Evolutionary conservation across 2,329 filamentous ascomycete genomes (phyloP), one percentile per base, ranked within the genome.

Genomic region (Myriangium duriaei): DNA sequence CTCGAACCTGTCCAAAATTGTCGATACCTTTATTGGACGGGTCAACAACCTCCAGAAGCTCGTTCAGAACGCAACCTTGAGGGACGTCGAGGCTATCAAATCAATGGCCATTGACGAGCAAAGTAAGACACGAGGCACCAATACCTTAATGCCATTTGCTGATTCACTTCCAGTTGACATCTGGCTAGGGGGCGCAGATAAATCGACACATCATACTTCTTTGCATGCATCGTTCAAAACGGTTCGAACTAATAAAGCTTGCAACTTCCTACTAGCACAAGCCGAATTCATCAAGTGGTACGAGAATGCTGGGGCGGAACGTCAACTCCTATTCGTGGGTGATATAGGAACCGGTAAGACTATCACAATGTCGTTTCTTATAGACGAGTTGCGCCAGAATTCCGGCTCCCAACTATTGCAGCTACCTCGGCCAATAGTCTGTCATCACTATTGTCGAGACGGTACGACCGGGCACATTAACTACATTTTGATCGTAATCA

Each of bases 401-500:
- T 28, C 12, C 21, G 14, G n/a, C n/a, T n/a, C n/a, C n/a, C n/a
- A n/a, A n/a, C n/a, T 11, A 16, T 7, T 3, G 9, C 34, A 36
- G 4, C 12, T 36, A 5, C 34, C 34, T 9, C 34, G 29, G 17
- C 18, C 34, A 14, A 36, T 14, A 15, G 14, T 36, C 3, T 13
- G 9, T 24, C 14, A n/a, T 28, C 14, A 36, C 34, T 36, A 36
- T 15, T 36, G 34, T 28, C 17, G 14, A 15, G 34, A 36, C 17
- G 21, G 11, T 15, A 16, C n/a, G 17, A 36, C 10, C 17, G 34
- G 34, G 11, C 34, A 29, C 3, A 12, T 14, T 11, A 29, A 13
- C 21, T n/a, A 28, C 12, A 19, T 36, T 11, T 28, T 36, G 6
- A 28, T 24, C 11, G 34, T 24, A 11, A 12, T 36, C 12, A 36